Evolutionary conservation across 768 basidiomycete genomes (phyloP), one percentile per base, ranked within the genome.

Genomic region (Saitozyma sp.): DNA sequence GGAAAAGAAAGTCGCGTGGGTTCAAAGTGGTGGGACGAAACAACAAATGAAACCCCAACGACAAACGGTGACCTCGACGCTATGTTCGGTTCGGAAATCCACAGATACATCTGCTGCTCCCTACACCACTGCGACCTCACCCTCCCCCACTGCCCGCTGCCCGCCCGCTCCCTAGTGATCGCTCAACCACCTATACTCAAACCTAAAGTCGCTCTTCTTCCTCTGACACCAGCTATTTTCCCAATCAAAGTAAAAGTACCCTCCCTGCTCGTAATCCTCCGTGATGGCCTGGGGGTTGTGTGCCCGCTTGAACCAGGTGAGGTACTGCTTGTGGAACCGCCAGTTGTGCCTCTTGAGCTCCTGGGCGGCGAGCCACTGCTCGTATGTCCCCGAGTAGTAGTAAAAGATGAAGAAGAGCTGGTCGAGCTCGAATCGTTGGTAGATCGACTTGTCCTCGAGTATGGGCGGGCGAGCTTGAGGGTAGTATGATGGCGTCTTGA

Each of bases 221-320:
- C 95, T 85, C 78, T 95, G 92, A 79, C 93, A 96, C 96, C 95
- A 99, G 66, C 90, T 91, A 54, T 92, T 92, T 79, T 97, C 94
- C 94, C 94, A 97, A 81, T 97, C 95, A 79, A 98, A 97, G 84
- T 99, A 99, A 48, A 56, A 62, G 54, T 62, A 62, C 38, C 96
- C 92, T 13, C 96, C 96, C 82, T 98, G 94, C 81, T 99, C 96
- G 79, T 97, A 99, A 78, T 98, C 95, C 71, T 98, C 95, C 56
- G 96, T 99, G 78, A 99, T 97, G 1, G 93, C 93, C 75, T 95
- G 92, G 9, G 96, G 96, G 75, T 98, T 94, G 20, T 92, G 93
- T 74, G 96, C 92, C 43, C 96, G 87, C 80, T 98, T 96, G 86
- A 99, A 99, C 94, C 96, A 99, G 39, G 96, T 99, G 64, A 99